A percentile compares a stretch with the other conserved stretches of the same genome.
These are phyloP conservation scores for Neocatenulostroma microsporum DNA, from an alignment of 2,329 filamentous ascomycete species.

Conservation along the genomic window DNA sequence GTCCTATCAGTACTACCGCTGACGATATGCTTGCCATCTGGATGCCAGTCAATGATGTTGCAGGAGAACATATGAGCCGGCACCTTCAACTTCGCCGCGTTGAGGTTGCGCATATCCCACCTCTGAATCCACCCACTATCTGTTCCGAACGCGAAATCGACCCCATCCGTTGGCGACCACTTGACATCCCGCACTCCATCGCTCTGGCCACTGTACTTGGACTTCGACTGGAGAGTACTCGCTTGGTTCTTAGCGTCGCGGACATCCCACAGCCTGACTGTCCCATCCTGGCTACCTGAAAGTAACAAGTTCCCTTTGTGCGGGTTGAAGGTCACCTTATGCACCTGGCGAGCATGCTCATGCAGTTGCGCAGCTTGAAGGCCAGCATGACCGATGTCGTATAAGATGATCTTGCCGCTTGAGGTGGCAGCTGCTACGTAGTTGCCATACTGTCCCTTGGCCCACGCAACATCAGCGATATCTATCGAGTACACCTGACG, in stretches of 20 bases:
- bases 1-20: constrained; percentile 56
- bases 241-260: constrained; percentile 41
- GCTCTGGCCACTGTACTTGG: constrained; percentile 49
- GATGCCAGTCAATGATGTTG: constrained; percentile 59
- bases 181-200: constrained; percentile 56
- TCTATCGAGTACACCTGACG: constrained; percentile 45
- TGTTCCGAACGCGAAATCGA: constrained; percentile 57
- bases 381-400: constrained; percentile 54
- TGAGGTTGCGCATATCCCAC: constrained; percentile 55
- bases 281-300: constrained; percentile 58
- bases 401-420: constrained; percentile 58
- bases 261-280: constrained; percentile 58
- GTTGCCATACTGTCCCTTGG: constrained; percentile 52
- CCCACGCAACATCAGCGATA: constrained; percentile 61
- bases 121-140: constrained; percentile 57
- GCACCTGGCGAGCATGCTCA: constrained; percentile 58
- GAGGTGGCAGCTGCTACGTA: constrained; percentile 57
- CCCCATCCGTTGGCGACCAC: constrained; percentile 56
- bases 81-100: constrained; percentile 51
- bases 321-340: constrained; percentile 58
- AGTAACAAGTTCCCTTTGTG: constrained; percentile 52
- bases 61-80: constrained; percentile 51
- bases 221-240: constrained; percentile 47
- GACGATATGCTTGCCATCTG: constrained; percentile 56
- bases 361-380: constrained; percentile 56